These are phyloP conservation scores for Allium fistulosum DNA, from an alignment of 106 monocot species.

Conservation along the genomic window DNA sequence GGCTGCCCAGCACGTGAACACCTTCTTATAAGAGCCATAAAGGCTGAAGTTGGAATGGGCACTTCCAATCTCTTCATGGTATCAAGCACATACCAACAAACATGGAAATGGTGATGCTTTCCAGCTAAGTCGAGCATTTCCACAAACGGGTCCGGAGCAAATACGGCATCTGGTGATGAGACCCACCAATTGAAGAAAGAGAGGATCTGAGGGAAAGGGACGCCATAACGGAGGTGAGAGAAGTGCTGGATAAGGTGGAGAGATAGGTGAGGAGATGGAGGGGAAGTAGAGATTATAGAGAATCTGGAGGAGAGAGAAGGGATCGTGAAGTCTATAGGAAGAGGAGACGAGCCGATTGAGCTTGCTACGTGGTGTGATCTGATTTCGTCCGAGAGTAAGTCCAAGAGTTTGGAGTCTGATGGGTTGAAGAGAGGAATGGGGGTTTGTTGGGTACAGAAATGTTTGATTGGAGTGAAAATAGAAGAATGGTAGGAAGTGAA, in stretches of 20 bases:
- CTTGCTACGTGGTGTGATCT: constrained; percentile 32
- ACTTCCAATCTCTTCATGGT: constrained; percentile 33
- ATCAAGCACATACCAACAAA: constrained; percentile 67
- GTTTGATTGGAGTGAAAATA: too few relatives aligned
- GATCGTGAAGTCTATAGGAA: constrained; percentile 24
- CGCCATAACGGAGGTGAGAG: constrained; percentile 47
- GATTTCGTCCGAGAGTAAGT: constrained; percentile 29
- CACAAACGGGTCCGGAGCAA: constrained; percentile 24
- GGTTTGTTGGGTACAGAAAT: too few relatives aligned
- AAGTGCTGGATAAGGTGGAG: constrained; percentile 29
- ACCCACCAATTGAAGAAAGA: constrained; percentile 68
- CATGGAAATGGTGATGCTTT: constrained; percentile 65
- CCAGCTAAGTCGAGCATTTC: constrained; percentile 73
- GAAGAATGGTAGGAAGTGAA: too few relatives aligned
- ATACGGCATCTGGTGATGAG: constrained; percentile 13
- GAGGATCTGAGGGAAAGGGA: constrained; percentile 50
- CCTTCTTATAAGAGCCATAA: constrained; percentile 58
- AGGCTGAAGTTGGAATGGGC: constrained; percentile 32
- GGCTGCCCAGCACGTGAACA: constrained; percentile 64
- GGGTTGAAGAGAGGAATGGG: neutral
- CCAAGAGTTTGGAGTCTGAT: constrained; percentile 27
- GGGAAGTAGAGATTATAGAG: constrained; percentile 20
- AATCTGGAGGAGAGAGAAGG: constrained; percentile 27
- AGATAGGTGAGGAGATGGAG: constrained; percentile 7
- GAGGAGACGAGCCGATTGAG: constrained; percentile 16